Evolutionary conservation across 129 eudicot species (phyloP), one percentile per base, ranked within the genome.

Genomic region (Pittosporum tobira): DNA sequence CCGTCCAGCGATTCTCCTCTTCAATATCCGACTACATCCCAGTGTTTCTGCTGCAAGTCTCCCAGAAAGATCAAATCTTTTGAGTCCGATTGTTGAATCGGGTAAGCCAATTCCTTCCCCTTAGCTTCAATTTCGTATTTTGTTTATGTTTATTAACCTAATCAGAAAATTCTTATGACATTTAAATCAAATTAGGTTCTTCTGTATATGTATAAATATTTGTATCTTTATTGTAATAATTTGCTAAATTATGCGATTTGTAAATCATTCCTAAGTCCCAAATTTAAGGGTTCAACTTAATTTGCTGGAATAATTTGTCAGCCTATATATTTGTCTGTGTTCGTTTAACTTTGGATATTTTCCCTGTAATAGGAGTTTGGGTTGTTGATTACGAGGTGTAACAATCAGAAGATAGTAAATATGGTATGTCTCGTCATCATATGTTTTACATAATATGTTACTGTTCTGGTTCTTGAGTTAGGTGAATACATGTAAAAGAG

Each of bases 371-470:
- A 37, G 46, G 57, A 6, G 12, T 3, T 63, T 26, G 47, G 15
- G 15, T 47, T 28, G 47, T 36, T 50, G 67, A 6, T 48, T 15
- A 6, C 0, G 16, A 21, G 54, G 24, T 15, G 19, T 11, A 21
- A 16, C 21, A 63, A 48, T 29, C 47, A 12, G 31, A 12, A 14
- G 67, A 48, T 20, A 61, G 65, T 61, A 61, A 57, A 25, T 46
- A 61, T 61, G 65, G 65, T 61, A 61, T 7, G 65, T 31, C 40
- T 34, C 10, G 10, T 34, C 40, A 34, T 34, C 40, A 12, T 16
- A 22, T 1, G 21, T 45, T 45, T 45, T n/a, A n/a, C 22, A 45
- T 45, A 11, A 45, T 45, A 16, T 45, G 9, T 45, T 45, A 3
- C 16, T 10, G 14, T 40, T 1, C 15, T 14, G 46, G 46, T 40